Percentiles rank a stretch among this genome's conserved stretches.
Conservation (phyloP, 768 basidiomycete species). For the Megacollybia marginata region DNA sequence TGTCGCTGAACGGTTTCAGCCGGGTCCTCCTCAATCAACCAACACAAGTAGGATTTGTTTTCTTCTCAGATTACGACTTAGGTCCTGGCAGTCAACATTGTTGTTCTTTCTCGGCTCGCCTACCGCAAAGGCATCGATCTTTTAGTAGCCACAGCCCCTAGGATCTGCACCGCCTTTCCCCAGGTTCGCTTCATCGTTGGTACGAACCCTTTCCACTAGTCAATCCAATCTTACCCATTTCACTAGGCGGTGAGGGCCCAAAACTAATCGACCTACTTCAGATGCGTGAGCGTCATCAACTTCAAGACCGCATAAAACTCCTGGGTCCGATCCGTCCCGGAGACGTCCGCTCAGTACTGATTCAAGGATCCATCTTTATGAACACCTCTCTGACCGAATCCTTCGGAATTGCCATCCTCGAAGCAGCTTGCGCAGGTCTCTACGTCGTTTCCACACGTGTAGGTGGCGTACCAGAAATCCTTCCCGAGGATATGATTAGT, state of each 20-base stretch:
- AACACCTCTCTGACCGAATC: conserved; percentile 95
- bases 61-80: neutral
- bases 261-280: conserved; percentile 92
- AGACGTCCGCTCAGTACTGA: conserved; percentile 83
- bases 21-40: conserved; percentile 38
- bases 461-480: conserved; percentile 91
- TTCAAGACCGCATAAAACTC: conserved; percentile 90
- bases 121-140: conserved; percentile 97
- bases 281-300: conserved; percentile 84
- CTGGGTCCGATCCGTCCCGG: conserved; percentile 75
- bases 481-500: conserved; percentile 92
- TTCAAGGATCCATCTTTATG: conserved; percentile 83
- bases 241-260: conserved; percentile 84
- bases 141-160: conserved; percentile 85
- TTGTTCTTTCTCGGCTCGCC: conserved; percentile 83
- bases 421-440: conserved; percentile 91
- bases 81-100: conserved; percentile 72
- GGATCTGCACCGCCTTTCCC: conserved; percentile 79
- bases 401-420: conserved; percentile 95
- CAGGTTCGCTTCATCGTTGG: conserved; percentile 88
- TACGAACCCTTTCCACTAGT: conserved; percentile 19
- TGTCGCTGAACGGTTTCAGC: conserved; percentile 80
- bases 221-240: neutral
- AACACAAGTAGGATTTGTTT: conserved; percentile 46
- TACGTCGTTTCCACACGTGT: conserved; percentile 93